Evolutionary conservation across 2,329 filamentous ascomycete species (phyloP).

Genomic region (Cordyceps tenuipes): DNA sequence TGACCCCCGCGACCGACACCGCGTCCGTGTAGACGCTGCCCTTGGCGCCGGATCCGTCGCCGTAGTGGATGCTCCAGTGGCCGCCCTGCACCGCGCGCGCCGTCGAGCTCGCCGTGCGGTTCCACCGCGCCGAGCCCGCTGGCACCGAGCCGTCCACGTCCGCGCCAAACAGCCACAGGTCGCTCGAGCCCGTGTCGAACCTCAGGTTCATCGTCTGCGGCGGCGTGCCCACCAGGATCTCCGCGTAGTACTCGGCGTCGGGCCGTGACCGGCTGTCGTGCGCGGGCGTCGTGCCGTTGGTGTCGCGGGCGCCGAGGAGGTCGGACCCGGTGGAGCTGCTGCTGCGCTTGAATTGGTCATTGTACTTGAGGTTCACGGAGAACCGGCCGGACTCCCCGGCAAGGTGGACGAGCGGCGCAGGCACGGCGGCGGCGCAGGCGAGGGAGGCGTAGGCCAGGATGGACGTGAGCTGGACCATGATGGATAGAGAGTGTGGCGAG

Average conservation of each 20-base stretch:
- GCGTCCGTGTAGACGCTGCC: constrained; percentile 36
- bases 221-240: constrained; percentile 22
- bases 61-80: constrained; percentile 35
- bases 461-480: not conserved
- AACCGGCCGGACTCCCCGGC: not conserved
- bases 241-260: constrained; percentile 10
- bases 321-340: no score
- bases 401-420: not conserved
- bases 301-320: not conserved
- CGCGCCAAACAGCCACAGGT: constrained; percentile 30
- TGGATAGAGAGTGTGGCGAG: not conserved
- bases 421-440: not conserved
- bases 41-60: constrained; percentile 33
- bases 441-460: not conserved
- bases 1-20: constrained; percentile 35
- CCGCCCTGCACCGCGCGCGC: constrained; percentile 27
- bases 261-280: constrained; percentile 1
- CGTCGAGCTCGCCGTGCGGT: constrained; percentile 30
- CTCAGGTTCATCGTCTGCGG: constrained; percentile 30
- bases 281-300: not conserved
- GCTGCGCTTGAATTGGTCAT: constrained; percentile 4
- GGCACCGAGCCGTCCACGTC: constrained; percentile 18
- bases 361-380: constrained; percentile 8
- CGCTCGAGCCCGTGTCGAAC: constrained; percentile 36
- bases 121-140: constrained; percentile 30